Base-by-base conservation (phyloP, 2,329 filamentous ascomycete species). In the Exophiala mesophila region DNA sequence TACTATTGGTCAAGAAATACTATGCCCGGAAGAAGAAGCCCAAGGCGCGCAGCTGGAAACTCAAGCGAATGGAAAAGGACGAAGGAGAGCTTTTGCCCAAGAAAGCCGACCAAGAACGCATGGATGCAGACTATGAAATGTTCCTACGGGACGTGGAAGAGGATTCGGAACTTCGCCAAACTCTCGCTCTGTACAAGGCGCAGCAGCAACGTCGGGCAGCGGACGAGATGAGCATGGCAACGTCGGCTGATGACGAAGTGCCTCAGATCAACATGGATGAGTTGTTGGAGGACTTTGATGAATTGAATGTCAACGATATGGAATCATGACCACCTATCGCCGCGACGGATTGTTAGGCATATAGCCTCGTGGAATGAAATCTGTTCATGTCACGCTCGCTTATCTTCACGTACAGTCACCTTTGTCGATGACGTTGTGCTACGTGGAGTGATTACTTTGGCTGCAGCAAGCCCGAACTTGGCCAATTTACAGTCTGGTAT, bases 71-170 rank as follows among this genome's bases (percentile, higher is more conserved):
- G 85, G 77, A 76, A 53, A 84, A 80, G 67, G 89, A 97, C 51
- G 87, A 96, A 62, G 84, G 85, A 54, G 90, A 96, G 53, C 75
- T 94, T 63, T 69, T 89, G 52, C 86, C 87, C 24, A 83, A 86
- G 71, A 88, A 95, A 69, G 74, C 87, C 46, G 89, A 97, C 61
- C 85, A 90, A 61, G 86, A 89, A 46, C 80, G 82, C 51, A 80
- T 94, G 71, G 89, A 97, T 61, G 78, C 83, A 53, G 92, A 98
- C 66, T 98, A 94, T 68, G 92, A 98, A 71, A 80, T 89, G 78
- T 98, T 98, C 79, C 70, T 98, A 72, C 83, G 85, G 33, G 92
- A 98, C 64, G 87, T 98, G 8, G 94, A 98, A 67, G 89, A 97
- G 62, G 92, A 98, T 63, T 77, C 85, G 39, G 92, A 98, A 59